phyloP scores from a whole-genome alignment of 495 filamentous ascomycete species.

The Penicillium paradoxum region DNA sequence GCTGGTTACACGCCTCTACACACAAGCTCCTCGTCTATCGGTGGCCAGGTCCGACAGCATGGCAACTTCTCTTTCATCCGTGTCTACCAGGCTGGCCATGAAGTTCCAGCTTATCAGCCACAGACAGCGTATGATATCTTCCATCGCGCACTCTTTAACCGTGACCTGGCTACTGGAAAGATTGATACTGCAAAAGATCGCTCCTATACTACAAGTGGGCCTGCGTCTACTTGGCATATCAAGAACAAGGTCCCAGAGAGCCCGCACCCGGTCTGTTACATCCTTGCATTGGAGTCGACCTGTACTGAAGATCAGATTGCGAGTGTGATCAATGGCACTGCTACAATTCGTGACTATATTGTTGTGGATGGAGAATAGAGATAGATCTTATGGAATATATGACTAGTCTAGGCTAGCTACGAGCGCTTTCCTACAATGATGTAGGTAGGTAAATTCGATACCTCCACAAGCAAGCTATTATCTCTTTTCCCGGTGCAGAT shows the following conservation, averaged over 20 bases:
- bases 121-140: slow-evolving; percentile 53
- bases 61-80: slow-evolving; percentile 57
- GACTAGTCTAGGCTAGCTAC: no score
- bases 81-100: slow-evolving; percentile 57
- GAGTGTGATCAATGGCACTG: slow-evolving; percentile 42
- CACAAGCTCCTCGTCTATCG: slow-evolving; percentile 41
- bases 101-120: slow-evolving; percentile 57
- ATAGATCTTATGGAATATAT: not conserved
- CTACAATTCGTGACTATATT: slow-evolving; percentile 47
- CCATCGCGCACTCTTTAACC: slow-evolving; percentile 47
- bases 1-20: slow-evolving; percentile 49
- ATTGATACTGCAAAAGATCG: slow-evolving; percentile 30
- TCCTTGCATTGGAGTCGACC: slow-evolving; percentile 30
- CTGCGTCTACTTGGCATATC: slow-evolving; percentile 47
- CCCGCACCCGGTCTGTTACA: slow-evolving; percentile 45
- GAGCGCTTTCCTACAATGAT: no score
- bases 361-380: slow-evolving; percentile 27
- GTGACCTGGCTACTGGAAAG: slow-evolving; percentile 54
- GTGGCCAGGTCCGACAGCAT: slow-evolving; percentile 52
- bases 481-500: no score
- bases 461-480: not conserved
- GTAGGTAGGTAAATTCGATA: not conserved
- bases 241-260: slow-evolving; percentile 38
- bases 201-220: slow-evolving; percentile 47
- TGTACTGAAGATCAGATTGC: slow-evolving; percentile 48